Evolutionary conservation across 1,284 basidiomycete species (phyloP).

Genomic region (Singerocomus rubriflavus): DNA sequence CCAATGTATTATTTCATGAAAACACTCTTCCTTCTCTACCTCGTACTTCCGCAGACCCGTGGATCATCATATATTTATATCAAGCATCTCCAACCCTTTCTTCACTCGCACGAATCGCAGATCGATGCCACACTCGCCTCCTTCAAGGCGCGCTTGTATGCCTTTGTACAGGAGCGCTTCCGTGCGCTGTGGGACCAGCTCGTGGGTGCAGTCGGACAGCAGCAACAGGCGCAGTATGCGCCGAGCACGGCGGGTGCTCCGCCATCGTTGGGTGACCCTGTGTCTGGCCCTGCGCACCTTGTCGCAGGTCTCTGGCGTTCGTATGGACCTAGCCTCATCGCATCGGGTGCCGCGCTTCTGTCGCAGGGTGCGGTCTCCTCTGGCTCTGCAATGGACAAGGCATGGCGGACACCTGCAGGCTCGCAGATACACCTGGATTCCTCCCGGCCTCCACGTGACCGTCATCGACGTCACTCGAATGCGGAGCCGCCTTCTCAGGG

Average conservation of each 20-base stretch:
- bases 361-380: slow-evolving; percentile 43
- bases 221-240: slow-evolving; percentile 27
- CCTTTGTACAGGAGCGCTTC: slow-evolving; percentile 62
- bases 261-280: slow-evolving; percentile 51
- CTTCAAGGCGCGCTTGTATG: slow-evolving; percentile 55
- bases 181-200: slow-evolving; percentile 62
- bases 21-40: slow-evolving; percentile 82
- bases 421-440: slow-evolving; percentile 28
- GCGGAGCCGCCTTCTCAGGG: slow-evolving; percentile 38
- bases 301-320: slow-evolving; percentile 64
- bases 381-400: slow-evolving; percentile 25
- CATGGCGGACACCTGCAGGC: slow-evolving; percentile 25
- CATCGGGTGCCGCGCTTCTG: slow-evolving; percentile 58
- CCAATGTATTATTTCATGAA: slow-evolving; percentile 87
- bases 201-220: slow-evolving; percentile 44
- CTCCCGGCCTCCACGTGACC: slow-evolving; percentile 34
- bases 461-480: slow-evolving; percentile 51
- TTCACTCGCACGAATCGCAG: slow-evolving; percentile 70
- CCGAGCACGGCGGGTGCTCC: slow-evolving; percentile 35
- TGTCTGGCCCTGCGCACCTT: slow-evolving; percentile 62
- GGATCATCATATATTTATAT: slow-evolving; percentile 81
- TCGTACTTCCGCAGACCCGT: slow-evolving; percentile 85
- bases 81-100: slow-evolving; percentile 74
- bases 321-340: slow-evolving; percentile 72
- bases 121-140: slow-evolving; percentile 76